phyloP scores from a whole-genome alignment of 257 asterid genomes.

The Cinchona pubescens region DNA sequence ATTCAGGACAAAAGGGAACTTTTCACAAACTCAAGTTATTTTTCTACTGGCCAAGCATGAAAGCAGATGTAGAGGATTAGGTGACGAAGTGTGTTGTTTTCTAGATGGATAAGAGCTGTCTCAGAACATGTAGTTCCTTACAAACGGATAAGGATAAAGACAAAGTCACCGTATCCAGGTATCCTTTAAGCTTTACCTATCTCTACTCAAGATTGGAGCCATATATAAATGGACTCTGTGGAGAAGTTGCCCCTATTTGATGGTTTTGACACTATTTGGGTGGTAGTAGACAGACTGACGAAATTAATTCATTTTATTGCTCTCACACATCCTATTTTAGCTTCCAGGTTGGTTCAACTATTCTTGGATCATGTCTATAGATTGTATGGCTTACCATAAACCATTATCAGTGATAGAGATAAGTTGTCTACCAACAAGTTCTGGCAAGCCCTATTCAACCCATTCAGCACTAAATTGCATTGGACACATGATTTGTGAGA shows the following conservation, averaged over 20 bases:
- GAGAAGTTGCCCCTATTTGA: background rate
- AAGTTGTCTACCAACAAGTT: background rate
- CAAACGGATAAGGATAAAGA: too few relatives aligned
- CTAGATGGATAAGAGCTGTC: too few relatives aligned
- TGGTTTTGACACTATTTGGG: background rate
- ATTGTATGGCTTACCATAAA: background rate
- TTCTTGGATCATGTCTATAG: background rate
- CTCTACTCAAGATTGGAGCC: background rate
- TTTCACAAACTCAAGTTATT: background rate
- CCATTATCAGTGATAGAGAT: background rate
- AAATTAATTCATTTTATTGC: background rate
- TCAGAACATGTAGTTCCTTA: too few relatives aligned
- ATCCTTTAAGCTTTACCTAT: background rate
- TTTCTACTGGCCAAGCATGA: background rate
- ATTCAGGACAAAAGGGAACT: background rate
- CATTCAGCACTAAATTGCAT: background rate
- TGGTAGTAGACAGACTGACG: background rate
- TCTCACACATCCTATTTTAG: background rate
- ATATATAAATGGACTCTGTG: background rate
- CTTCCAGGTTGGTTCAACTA: background rate
- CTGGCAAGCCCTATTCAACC: background rate
- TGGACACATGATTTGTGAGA: background rate
- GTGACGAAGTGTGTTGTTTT: background rate
- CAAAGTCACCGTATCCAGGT: background rate
- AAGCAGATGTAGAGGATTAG: fast-evolving